Conservation (phyloP, 1,284 basidiomycete genomes). For the Ceratobasidium sp. region DNA sequence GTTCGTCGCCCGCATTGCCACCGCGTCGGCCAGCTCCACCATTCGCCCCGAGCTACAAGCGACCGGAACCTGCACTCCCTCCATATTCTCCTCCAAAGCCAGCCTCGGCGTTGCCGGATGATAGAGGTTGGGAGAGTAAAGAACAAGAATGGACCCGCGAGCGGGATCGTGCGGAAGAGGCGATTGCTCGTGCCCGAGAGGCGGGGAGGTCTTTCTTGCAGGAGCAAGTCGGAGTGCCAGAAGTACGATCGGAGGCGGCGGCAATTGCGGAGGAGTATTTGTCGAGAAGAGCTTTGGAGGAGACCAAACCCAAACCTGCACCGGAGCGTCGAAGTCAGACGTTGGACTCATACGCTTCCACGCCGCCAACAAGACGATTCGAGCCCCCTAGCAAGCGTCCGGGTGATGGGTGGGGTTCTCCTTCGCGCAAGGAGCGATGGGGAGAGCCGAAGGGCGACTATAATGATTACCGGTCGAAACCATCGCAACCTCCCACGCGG, state of each 20-base stretch:
- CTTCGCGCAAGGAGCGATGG: conserved; percentile 34
- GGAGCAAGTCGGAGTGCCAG: background rate
- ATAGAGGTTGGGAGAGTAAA: conserved; percentile 25
- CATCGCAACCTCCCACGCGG: conserved; percentile 25
- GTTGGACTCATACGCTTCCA: background rate
- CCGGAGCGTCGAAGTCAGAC: conserved; percentile 23
- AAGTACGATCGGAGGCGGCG: conserved; percentile 32
- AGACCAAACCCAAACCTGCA: conserved; percentile 9
- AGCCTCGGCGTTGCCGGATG: conserved; percentile 24
- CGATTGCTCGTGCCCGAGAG: conserved; percentile 41
- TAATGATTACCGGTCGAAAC: conserved; percentile 22
- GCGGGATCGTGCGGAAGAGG: conserved; percentile 43
- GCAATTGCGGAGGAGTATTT: conserved; percentile 39
- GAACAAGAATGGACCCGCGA: conserved; percentile 30
- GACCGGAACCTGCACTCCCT: conserved; percentile 19
- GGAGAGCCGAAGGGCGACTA: conserved; percentile 38
- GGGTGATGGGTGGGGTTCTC: conserved; percentile 28
- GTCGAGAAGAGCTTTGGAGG: conserved; percentile 27
- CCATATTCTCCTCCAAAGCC: conserved; percentile 31
- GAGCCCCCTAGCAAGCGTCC: conserved; percentile 27
- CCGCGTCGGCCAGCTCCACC: conserved; percentile 36
- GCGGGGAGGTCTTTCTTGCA: conserved; percentile 26
- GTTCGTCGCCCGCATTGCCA: conserved; percentile 20
- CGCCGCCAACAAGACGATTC: conserved; percentile 39
- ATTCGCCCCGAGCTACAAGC: conserved; percentile 37